Evolutionary conservation across 257 asterid species (phyloP), one percentile per base, ranked within the genome.

Genomic region (Paulownia fortunei): DNA sequence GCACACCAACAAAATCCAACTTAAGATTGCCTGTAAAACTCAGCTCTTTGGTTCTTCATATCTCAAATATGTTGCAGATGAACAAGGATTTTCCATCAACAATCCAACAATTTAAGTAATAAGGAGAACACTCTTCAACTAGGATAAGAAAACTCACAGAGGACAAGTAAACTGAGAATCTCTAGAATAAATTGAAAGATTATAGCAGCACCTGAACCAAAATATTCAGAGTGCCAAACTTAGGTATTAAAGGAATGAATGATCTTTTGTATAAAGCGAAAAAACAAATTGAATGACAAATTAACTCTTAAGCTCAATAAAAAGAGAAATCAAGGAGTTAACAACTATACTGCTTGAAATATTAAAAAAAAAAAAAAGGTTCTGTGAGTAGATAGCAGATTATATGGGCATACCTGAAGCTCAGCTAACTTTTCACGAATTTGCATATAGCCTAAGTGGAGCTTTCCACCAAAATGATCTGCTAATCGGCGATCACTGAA

Each of bases 401-500:
- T 44, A 63, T 27, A 16, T 19, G 52, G 37, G 72, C 87, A 79
- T 82, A 95, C 99, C 97, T 89, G 94, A 77, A 95, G 97, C 73
- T 95, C 99, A 72, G 93, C 89, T 77, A 95, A 89, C 92, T 95
- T 93, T 81, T 93, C 99, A 37, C 98, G 99, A 78, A 95, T 93
- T 81, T 86, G 99, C 86, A 95, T 93, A 82, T 95, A 93, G 72
- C 99, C 99, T 80, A 93, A 82, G 87, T 95, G 99, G 82, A 95
- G 99, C 91, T 95, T 95, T 77, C 99, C 98, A 77, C 99, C 99
- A 87, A 95, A 95, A 91, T 95, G 99, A 88, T 95, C 98, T 66
- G 99, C 95, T 89, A 95, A 90, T 80, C 99, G 97, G 24, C 99
- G 99, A 81, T 95, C 99, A 87, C 99, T 95, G 99, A 74, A 87